A percentile compares a stretch with the other conserved stretches of the same genome.
phyloP scores from a whole-genome alignment of 2,329 filamentous ascomycete genomes.

The Paraphaeosphaeria minitans region DNA sequence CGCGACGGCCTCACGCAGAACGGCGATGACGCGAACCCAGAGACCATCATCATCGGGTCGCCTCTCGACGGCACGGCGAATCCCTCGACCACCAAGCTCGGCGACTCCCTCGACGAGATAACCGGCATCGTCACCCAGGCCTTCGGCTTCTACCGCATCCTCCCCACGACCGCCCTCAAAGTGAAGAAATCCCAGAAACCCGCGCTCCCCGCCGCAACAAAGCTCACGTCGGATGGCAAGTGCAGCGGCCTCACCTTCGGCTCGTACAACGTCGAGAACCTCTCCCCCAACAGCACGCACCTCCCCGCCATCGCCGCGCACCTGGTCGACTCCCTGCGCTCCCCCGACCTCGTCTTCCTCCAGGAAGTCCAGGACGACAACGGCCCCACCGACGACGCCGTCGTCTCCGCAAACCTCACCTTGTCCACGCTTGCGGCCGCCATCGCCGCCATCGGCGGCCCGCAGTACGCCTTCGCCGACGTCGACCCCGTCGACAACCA shows the following conservation, averaged over 20 bases:
- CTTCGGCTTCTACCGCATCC: slow-evolving; percentile 72
- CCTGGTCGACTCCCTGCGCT: slow-evolving; percentile 67
- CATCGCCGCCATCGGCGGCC: slow-evolving; percentile 57
- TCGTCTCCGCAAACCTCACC: slow-evolving; percentile 63
- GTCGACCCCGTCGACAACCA: slow-evolving; percentile 64
- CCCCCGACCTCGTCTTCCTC: slow-evolving; percentile 69
- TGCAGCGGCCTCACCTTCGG: slow-evolving; percentile 68
- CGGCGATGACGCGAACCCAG: slow-evolving; percentile 69
- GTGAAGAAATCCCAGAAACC: slow-evolving; percentile 54
- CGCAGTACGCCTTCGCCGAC: slow-evolving; percentile 63
- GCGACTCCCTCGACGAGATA: slow-evolving; percentile 68
- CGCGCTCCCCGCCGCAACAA: slow-evolving; percentile 56
- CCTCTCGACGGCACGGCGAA: slow-evolving; percentile 70
- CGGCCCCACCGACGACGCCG: slow-evolving; percentile 65
- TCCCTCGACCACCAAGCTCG: slow-evolving; percentile 64
- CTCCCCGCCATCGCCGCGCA: slow-evolving; percentile 66
- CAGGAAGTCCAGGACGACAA: slow-evolving; percentile 74
- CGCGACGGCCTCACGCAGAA: slow-evolving; percentile 69
- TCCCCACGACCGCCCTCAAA: slow-evolving; percentile 64
- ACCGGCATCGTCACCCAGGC: slow-evolving; percentile 70
- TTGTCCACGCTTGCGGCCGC: slow-evolving; percentile 61
- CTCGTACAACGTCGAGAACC: slow-evolving; percentile 74
- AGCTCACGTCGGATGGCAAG: slow-evolving; percentile 59
- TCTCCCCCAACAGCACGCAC: slow-evolving; percentile 61
- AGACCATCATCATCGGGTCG: slow-evolving; percentile 67